These are phyloP conservation scores for Phialocephala subalpina DNA, from an alignment of 2,329 filamentous ascomycete genomes.

Conservation along the genomic window DNA sequence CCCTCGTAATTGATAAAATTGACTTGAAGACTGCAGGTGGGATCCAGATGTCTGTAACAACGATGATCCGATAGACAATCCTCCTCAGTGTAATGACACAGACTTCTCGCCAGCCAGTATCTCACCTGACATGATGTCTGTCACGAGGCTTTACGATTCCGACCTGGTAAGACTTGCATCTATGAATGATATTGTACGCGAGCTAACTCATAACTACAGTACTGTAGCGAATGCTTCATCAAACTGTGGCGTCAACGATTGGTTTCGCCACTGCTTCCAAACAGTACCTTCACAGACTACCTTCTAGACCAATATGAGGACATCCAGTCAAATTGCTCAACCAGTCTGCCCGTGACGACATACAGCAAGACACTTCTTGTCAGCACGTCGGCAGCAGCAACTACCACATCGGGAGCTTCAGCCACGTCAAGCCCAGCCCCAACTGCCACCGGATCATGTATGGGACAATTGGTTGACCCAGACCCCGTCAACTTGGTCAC, in stretches of 20 bases:
- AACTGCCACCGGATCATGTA: constrained; percentile 31
- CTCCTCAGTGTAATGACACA: background rate
- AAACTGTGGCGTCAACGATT: constrained; percentile 31
- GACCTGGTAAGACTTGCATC: no score
- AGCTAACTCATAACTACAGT: no score
- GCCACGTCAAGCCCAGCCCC: constrained; percentile 11
- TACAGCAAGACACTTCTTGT: constrained; percentile 24
- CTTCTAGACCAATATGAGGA: constrained; percentile 32
- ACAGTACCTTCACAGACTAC: constrained; percentile 32
- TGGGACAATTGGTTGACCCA: constrained; percentile 27
- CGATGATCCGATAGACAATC: background rate
- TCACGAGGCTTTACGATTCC: background rate
- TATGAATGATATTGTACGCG: no score
- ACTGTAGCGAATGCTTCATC: constrained; percentile 37
- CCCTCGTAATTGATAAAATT: background rate
- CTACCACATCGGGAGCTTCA: constrained; percentile 18
- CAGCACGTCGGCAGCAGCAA: constrained; percentile 16
- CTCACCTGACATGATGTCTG: background rate
- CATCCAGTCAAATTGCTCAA: constrained; percentile 32
- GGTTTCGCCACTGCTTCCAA: constrained; percentile 29
- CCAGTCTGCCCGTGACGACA: constrained; percentile 28
- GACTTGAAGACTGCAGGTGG: background rate
- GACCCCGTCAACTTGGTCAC: constrained; percentile 10
- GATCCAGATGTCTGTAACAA: constrained; percentile 2
- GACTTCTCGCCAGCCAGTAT: background rate